phyloP scores from a whole-genome alignment of 768 basidiomycete species.

The Ramaria sp. region DNA sequence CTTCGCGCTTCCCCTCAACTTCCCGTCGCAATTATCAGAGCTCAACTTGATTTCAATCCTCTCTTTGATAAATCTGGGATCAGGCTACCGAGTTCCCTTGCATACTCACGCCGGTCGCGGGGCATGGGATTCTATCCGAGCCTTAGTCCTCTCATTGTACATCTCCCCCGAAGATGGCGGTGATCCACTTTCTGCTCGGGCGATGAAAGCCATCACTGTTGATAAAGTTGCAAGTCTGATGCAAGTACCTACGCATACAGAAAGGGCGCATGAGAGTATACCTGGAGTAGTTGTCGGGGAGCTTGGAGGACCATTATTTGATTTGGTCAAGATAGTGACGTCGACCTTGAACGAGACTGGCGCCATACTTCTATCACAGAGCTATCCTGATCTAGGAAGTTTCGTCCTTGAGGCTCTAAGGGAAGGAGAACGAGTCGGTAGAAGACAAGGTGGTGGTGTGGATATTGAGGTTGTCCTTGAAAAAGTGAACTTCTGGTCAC shows the following conservation, averaged over 20 bases:
- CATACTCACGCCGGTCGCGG: slow-evolving; percentile 66
- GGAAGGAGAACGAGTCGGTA: slow-evolving; percentile 30
- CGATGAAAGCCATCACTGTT: slow-evolving; percentile 43
- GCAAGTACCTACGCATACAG: slow-evolving; percentile 56
- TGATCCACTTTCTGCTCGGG: slow-evolving; percentile 55
- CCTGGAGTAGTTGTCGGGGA: slow-evolving; percentile 65
- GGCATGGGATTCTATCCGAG: slow-evolving; percentile 75
- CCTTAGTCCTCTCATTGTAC: slow-evolving; percentile 61
- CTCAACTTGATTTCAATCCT: slow-evolving; percentile 74
- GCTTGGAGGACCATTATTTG: slow-evolving; percentile 61
- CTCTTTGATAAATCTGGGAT: slow-evolving; percentile 73
- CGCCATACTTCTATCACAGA: slow-evolving; percentile 40
- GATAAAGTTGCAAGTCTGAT: slow-evolving; percentile 63
- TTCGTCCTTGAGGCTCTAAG: slow-evolving; percentile 65
- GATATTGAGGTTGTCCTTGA: slow-evolving; percentile 52
- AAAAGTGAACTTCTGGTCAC: slow-evolving; percentile 33
- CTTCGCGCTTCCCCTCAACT: slow-evolving; percentile 67
- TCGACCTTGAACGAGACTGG: slow-evolving; percentile 65
- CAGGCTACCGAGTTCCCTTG: slow-evolving; percentile 66
- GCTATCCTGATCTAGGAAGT: slow-evolving; percentile 60
- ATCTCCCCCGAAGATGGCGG: slow-evolving; percentile 40
- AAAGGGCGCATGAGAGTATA: slow-evolving; percentile 57
- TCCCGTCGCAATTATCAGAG: slow-evolving; percentile 61
- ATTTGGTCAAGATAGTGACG: slow-evolving; percentile 60
- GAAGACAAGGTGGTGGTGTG: slow-evolving; percentile 16